phyloP scores from a whole-genome alignment of 371 early-diverging fungal genomes.

The Rhizopus delemar region DNA sequence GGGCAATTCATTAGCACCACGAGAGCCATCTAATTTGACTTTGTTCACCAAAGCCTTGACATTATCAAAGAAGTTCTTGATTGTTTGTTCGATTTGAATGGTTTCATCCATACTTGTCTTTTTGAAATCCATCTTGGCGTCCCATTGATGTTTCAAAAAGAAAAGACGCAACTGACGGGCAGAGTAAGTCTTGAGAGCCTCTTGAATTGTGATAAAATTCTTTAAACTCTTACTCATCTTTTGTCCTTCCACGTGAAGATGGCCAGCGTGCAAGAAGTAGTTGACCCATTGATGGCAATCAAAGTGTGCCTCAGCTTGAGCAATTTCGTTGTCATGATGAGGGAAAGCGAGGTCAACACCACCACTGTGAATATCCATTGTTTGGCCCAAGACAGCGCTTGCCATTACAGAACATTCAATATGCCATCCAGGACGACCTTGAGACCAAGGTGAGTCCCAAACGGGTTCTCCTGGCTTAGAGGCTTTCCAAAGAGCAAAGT shows the following conservation, averaged over 20 bases:
- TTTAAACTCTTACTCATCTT: conserved; percentile 99
- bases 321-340: conserved; percentile 99
- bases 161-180: conserved; percentile 92
- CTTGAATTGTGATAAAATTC: conserved; percentile 97
- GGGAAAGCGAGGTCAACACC: conserved; percentile 99
- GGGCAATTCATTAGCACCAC: conserved; percentile 38
- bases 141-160: conserved; percentile 95
- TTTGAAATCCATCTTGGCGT: conserved; percentile 88
- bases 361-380: conserved; percentile 98
- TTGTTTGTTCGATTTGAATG: conserved; percentile 74
- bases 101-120: conserved; percentile 84
- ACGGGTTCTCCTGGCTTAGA: conserved; percentile 97
- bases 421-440: conserved; percentile 99
- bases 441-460: conserved; percentile 96
- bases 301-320: conserved; percentile 96
- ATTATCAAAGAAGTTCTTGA: conserved; percentile 89
- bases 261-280: conserved; percentile 99
- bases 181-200: conserved; percentile 84
- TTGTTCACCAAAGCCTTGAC: conserved; percentile 77
- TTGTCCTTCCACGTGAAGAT: conserved; percentile 96
- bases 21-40: conserved; percentile 43
- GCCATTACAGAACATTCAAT: conserved; percentile 99
- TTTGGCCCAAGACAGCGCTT: conserved; percentile 85
- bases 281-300: conserved; percentile 96
- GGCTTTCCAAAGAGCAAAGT: conserved; percentile 99